Evolutionary conservation across 2,329 filamentous ascomycete genomes (phyloP).

Genomic region (Biscogniauxia marginata): DNA sequence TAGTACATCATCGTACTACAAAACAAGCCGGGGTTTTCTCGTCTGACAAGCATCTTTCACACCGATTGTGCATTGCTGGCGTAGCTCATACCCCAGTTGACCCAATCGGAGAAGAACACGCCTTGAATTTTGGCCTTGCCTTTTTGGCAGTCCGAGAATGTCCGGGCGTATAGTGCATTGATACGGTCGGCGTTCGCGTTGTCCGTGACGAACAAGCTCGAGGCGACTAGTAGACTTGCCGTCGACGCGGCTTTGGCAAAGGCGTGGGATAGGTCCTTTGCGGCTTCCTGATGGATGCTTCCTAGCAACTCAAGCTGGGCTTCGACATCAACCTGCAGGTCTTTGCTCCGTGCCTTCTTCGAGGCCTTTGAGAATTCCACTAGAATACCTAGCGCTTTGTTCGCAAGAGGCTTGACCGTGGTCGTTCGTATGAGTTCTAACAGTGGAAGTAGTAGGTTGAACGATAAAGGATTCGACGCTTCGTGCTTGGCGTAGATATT

Average conservation of each 20-base stretch:
- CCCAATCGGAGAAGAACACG: constrained; percentile 69
- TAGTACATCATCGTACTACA: too few species aligned
- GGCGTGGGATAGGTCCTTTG: constrained; percentile 61
- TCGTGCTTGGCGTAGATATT: constrained; percentile 82
- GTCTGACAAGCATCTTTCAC: too few species aligned
- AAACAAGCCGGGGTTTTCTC: too few species aligned
- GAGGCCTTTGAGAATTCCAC: constrained; percentile 68
- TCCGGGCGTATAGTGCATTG: constrained; percentile 63
- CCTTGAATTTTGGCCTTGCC: constrained; percentile 60
- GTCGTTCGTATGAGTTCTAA: constrained; percentile 76
- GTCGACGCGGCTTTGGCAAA: constrained; percentile 75
- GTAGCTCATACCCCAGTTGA: constrained; percentile 66
- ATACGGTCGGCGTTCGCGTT: constrained; percentile 53
- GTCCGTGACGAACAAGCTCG: constrained; percentile 56
- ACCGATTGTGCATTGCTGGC: constrained; percentile 30
- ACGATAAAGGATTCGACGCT: constrained; percentile 63
- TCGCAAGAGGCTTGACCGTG: constrained; percentile 69
- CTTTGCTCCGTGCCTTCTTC: constrained; percentile 52
- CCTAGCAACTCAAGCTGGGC: constrained; percentile 57
- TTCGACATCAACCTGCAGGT: constrained; percentile 41
- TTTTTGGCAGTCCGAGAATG: constrained; percentile 58
- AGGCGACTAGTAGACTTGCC: constrained; percentile 66
- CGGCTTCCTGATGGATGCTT: constrained; percentile 67
- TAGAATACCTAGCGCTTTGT: constrained; percentile 71
- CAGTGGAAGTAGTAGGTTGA: constrained; percentile 72